Conservation (phyloP, 129 eudicot genomes). For the Smallanthus sonchifolius region DNA sequence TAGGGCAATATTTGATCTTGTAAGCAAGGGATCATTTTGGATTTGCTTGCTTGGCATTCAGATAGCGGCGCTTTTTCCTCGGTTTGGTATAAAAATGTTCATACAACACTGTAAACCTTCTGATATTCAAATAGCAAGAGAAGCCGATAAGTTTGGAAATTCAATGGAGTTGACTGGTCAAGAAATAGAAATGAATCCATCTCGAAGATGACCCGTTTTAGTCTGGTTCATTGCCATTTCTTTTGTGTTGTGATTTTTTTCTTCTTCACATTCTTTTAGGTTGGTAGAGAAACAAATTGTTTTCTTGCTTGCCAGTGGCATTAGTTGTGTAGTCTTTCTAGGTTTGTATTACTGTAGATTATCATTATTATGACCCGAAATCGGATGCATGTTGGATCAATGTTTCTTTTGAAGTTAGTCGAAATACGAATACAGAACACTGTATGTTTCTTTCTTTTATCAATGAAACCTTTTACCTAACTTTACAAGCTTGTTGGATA, state of each 20-base stretch:
- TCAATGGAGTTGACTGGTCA: slow-evolving; percentile 31
- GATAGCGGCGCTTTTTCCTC: slow-evolving; percentile 63
- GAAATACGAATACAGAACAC: slow-evolving; percentile 10
- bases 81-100: slow-evolving; percentile 58
- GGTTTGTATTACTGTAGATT: slow-evolving; percentile 34
- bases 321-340: slow-evolving; percentile 29
- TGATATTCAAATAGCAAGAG: slow-evolving; percentile 84
- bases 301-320: slow-evolving; percentile 28
- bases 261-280: slow-evolving; percentile 42
- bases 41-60: slow-evolving; percentile 56
- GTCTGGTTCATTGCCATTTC: slow-evolving; percentile 11
- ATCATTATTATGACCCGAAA: slow-evolving; percentile 27
- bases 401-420: slow-evolving; percentile 17
- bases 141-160: slow-evolving; percentile 73
- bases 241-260: not conserved
- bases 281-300: slow-evolving; percentile 24
- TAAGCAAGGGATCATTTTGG: slow-evolving; percentile 62
- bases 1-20: slow-evolving; percentile 82
- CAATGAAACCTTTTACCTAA: slow-evolving; percentile 1
- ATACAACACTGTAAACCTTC: slow-evolving; percentile 56
- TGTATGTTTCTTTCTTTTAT: slow-evolving; percentile 10
- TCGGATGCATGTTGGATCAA: slow-evolving; percentile 25
- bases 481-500: not conserved
- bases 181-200: slow-evolving; percentile 72
- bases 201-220: slow-evolving; percentile 32